Conservation (phyloP, 345 rosid species). For the Boechera stricta region DNA sequence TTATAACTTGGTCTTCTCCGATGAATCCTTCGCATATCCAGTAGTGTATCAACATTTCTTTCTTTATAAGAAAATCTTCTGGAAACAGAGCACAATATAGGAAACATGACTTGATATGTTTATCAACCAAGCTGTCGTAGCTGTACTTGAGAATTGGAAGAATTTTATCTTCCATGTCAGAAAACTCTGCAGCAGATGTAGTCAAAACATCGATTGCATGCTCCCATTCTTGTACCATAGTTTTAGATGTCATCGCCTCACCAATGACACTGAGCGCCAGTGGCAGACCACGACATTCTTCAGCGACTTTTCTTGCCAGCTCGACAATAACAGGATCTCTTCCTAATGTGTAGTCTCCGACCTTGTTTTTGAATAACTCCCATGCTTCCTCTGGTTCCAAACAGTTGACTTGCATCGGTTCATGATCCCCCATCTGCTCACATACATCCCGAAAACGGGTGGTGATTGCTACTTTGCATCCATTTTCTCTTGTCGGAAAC, state of each 20-base stretch:
- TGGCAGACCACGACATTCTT: background rate
- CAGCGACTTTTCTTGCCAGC: slow-evolving; percentile 6
- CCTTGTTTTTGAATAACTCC: background rate
- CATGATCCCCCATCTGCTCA: background rate
- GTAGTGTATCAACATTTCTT: slow-evolving; percentile 4
- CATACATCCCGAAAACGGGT: background rate
- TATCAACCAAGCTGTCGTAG: background rate
- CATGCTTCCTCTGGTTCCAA: background rate
- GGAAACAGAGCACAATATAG: slow-evolving; percentile 11
- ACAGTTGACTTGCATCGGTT: background rate
- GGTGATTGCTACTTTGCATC: slow-evolving; percentile 22
- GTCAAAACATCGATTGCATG: slow-evolving; percentile 23
- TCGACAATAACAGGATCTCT: background rate
- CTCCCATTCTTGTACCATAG: slow-evolving; percentile 35
- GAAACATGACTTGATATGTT: background rate
- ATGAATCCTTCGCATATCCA: background rate
- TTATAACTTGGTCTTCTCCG: background rate
- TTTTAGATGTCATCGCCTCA: no score
- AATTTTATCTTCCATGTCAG: slow-evolving; percentile 36
- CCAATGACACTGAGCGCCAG: background rate
- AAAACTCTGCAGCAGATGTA: slow-evolving; percentile 11
- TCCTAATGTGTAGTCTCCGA: background rate
- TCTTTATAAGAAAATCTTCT: no score
- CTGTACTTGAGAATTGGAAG: slow-evolving; percentile 37
- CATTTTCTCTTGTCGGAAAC: accelerated